Evolutionary conservation across 805 yeast genomes (phyloP).

Genomic region (Yarrowia phangngaensis): DNA sequence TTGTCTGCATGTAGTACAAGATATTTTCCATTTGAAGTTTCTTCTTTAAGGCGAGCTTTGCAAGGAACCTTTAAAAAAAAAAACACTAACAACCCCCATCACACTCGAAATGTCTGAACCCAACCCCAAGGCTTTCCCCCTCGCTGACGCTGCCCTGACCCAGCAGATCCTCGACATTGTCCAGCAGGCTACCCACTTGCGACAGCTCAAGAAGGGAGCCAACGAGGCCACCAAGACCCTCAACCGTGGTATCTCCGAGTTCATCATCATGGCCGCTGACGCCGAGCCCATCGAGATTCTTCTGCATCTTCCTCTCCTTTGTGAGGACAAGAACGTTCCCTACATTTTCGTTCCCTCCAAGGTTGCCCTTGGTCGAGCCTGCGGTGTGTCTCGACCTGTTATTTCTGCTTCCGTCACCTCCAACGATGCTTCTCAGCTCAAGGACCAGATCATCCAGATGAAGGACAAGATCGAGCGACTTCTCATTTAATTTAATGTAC

Average conservation of each 20-base stretch:
- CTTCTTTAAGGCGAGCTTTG: constrained; percentile 39
- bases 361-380: constrained; percentile 98
- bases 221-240: constrained; percentile 98
- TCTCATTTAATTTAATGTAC: constrained; percentile 56
- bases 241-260: constrained; percentile 99
- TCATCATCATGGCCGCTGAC: constrained; percentile 99
- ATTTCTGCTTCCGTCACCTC: constrained; percentile 98
- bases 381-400: constrained; percentile 99
- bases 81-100: constrained; percentile 8
- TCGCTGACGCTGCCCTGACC: constrained; percentile 91
- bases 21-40: constrained; percentile 11
- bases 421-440: constrained; percentile 96
- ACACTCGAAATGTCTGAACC: constrained; percentile 62
- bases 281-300: constrained; percentile 98
- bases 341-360: constrained; percentile 98
- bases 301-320: constrained; percentile 91
- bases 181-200: constrained; percentile 95
- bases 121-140: constrained; percentile 98
- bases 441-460: constrained; percentile 93
- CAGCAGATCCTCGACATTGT: constrained; percentile 97
- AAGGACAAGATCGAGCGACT: constrained; percentile 99
- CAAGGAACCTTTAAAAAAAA: constrained; percentile 40
- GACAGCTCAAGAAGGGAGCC: constrained; percentile 99
- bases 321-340: constrained; percentile 99
- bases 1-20: constrained; percentile 12